Evolutionary conservation across 169 alveolate genomes (phyloP).

Genomic region (Cryptosporidium canis): DNA sequence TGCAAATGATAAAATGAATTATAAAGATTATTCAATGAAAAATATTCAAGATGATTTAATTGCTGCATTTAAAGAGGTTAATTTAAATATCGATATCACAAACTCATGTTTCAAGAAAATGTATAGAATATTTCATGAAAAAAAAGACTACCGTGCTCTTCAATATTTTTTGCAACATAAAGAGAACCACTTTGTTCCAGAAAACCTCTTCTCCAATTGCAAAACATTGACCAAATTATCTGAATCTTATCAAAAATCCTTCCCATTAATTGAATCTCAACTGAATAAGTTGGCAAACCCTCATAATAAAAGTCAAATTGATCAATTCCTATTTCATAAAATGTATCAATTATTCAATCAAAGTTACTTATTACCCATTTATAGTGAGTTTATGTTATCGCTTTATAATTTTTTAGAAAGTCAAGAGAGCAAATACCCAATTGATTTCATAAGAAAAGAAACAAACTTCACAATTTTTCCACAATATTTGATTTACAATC

Average conservation of each 20-base stretch:
- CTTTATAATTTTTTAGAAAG: background rate
- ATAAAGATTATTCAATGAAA: background rate
- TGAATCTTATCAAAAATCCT: background rate
- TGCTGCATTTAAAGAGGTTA: background rate
- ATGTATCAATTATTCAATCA: background rate
- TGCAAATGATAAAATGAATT: background rate
- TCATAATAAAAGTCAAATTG: background rate
- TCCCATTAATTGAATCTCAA: background rate
- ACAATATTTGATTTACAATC: conserved; percentile 2
- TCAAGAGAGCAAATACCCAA: background rate
- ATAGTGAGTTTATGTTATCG: conserved; percentile 22
- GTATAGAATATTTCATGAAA: background rate
- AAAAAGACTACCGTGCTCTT: background rate
- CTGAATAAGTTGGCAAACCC: background rate
- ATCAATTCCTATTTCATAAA: background rate
- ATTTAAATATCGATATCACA: background rate
- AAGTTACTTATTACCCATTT: background rate
- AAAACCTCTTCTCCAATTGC: background rate
- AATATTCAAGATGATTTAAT: background rate
- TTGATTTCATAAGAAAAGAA: background rate
- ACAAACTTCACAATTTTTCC: background rate
- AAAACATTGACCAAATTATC: background rate
- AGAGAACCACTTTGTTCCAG: background rate
- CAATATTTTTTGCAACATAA: background rate
- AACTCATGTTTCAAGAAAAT: background rate